Percentiles rank a stretch among this genome's conserved stretches.
Conservation (phyloP, 1,284 basidiomycete genomes). For the Taiwanofungus camphoratus region DNA sequence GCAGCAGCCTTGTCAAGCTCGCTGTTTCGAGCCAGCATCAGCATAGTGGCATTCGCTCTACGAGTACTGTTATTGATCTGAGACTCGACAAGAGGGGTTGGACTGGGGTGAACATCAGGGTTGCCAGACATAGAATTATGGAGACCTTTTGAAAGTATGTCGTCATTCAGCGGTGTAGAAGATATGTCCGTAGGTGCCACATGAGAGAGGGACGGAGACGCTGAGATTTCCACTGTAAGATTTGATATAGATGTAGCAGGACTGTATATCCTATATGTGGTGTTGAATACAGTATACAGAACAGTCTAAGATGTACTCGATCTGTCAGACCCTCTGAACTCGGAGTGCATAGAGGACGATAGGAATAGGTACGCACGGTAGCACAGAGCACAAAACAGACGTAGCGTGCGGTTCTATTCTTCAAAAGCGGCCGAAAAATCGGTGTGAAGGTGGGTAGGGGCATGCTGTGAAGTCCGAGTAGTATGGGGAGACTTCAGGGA, state of each 20-base stretch:
- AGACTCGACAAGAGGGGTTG: too few species aligned
- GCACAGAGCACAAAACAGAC: slow-evolving; percentile 22
- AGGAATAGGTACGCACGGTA: slow-evolving; percentile 13
- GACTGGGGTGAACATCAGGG: too few species aligned
- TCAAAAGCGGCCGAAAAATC: too few species aligned
- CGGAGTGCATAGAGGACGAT: neutral
- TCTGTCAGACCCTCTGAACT: slow-evolving; percentile 2
- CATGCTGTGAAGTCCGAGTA: too few species aligned
- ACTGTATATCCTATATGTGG: slow-evolving; percentile 33
- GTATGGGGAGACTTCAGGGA: too few species aligned
- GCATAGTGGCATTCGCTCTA: slow-evolving; percentile 28
- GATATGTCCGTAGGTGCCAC: slow-evolving; percentile 9
- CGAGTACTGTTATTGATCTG: slow-evolving; percentile 10
- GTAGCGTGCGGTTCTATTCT: slow-evolving; percentile 24
- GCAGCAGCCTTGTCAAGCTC: slow-evolving; percentile 59
- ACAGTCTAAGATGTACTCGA: slow-evolving; percentile 24
- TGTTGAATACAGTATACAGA: slow-evolving; percentile 30
- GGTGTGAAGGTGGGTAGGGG: too few species aligned
- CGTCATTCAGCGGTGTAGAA: slow-evolving; percentile 9
- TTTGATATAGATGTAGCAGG: slow-evolving; percentile 29
- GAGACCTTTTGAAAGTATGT: too few species aligned
- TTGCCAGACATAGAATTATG: too few species aligned
- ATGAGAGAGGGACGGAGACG: slow-evolving; percentile 7
- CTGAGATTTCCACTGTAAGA: slow-evolving; percentile 19
- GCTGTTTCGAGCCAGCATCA: slow-evolving; percentile 60